Percentiles rank a stretch among this genome's conserved stretches.
These are phyloP conservation scores for Medakamo hakoo DNA, from an alignment of 139 green algal genomes.

Conservation along the genomic window DNA sequence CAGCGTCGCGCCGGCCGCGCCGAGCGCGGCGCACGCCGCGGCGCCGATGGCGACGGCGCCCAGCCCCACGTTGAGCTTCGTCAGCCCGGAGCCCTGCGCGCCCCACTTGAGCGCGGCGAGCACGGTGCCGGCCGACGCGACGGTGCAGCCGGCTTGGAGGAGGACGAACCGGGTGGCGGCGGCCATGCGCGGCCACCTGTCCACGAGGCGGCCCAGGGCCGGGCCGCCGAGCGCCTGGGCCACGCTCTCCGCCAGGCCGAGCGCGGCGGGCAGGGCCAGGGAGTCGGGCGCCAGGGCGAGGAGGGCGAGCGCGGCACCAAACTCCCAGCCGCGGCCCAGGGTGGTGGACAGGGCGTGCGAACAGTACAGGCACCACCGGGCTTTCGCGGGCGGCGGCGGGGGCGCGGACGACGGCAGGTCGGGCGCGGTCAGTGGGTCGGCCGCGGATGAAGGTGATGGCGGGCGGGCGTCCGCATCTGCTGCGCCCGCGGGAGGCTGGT, in stretches of 20 bases:
- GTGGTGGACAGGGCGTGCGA: not conserved
- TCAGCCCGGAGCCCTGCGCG: not conserved
- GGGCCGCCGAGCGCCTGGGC: slow-evolving; percentile 14
- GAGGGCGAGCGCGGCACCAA: not conserved
- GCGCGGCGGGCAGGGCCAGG: not conserved
- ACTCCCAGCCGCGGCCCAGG: not conserved
- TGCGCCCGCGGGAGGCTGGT: too few relatives aligned
- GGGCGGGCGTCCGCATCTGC: too few relatives aligned
- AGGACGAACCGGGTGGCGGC: slow-evolving; percentile 25
- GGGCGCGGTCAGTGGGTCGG: too few relatives aligned
- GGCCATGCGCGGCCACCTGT: slow-evolving; percentile 18
- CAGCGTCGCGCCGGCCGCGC: slow-evolving; percentile 32
- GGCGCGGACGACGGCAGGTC: not conserved
- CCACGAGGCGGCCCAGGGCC: slow-evolving; percentile 24
- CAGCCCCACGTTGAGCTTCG: slow-evolving; percentile 22
- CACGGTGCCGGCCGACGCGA: not conserved
- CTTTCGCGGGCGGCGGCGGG: too few relatives aligned
- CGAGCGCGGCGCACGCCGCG: slow-evolving; percentile 31
- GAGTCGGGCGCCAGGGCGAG: not conserved
- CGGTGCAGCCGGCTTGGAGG: slow-evolving; percentile 31
- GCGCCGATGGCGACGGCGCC: slow-evolving; percentile 15
- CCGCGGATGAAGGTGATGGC: too few relatives aligned
- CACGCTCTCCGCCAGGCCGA: slow-evolving; percentile 38
- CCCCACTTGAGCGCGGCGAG: not conserved
- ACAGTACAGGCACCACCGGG: not conserved